Conservation (phyloP, 192 early-diverging fungal species). For the Coemansia sp. region DNA sequence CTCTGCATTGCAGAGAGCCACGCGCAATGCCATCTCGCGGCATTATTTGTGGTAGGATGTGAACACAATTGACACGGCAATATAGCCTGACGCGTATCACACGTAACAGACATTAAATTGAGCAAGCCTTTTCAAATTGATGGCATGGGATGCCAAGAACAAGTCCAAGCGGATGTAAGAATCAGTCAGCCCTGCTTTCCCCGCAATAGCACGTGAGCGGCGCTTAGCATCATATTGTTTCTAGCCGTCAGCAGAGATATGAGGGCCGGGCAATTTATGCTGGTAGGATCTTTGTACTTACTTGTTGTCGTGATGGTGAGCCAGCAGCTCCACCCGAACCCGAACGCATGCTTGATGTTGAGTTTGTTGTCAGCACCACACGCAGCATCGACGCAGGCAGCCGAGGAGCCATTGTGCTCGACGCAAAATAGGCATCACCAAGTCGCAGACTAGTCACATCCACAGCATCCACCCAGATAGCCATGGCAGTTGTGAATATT, state of each 20-base stretch:
- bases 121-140: too few species aligned
- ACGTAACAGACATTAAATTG: too few species aligned
- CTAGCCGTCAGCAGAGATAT: neutral
- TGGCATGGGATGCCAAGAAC: too few species aligned
- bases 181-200: too few species aligned
- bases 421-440: slow-evolving; percentile 44
- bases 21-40: too few species aligned
- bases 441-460: slow-evolving; percentile 32
- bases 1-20: slow-evolving; percentile 1
- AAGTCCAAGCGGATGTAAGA: too few species aligned
- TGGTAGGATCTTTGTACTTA: slow-evolving; percentile 18
- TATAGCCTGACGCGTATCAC: too few species aligned
- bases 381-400: slow-evolving; percentile 48
- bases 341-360: slow-evolving; percentile 8
- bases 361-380: slow-evolving; percentile 24
- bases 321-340: slow-evolving; percentile 1
- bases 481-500: slow-evolving; percentile 41
- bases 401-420: slow-evolving; percentile 46
- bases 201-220: too few species aligned
- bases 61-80: too few species aligned
- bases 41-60: too few species aligned
- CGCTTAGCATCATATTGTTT: too few species aligned
- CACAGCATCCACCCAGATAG: slow-evolving; percentile 38
- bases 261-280: neutral
- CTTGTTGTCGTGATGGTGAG: slow-evolving; percentile 33